A percentile compares a stretch with the other conserved stretches of the same genome.
These are phyloP conservation scores for Trametes pubescens DNA, from an alignment of 1,284 basidiomycete species.

Conservation along the genomic window DNA sequence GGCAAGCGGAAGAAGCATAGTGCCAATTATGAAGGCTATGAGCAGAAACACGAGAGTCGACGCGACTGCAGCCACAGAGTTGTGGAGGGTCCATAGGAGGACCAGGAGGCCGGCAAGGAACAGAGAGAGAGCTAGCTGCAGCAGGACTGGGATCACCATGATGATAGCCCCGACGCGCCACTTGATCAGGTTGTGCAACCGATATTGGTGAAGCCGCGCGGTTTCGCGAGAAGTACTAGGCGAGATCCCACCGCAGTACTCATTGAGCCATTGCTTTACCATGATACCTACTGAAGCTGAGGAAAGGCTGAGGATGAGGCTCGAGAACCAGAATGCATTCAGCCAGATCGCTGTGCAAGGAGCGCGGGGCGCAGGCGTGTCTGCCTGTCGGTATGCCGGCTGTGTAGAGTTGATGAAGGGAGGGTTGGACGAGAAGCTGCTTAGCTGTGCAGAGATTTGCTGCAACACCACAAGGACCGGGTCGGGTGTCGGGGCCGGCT, in stretches of 20 bases:
- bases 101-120: slow-evolving; percentile 30
- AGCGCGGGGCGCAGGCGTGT: background rate
- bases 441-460: slow-evolving; percentile 16
- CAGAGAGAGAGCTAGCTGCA: slow-evolving; percentile 25
- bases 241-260: slow-evolving; percentile 14
- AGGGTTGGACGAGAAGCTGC: slow-evolving; percentile 16
- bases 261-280: slow-evolving; percentile 33
- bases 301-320: slow-evolving; percentile 27
- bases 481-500: slow-evolving; percentile 9
- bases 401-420: slow-evolving; percentile 22
- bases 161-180: slow-evolving; percentile 27
- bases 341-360: slow-evolving; percentile 13
- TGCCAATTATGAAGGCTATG: background rate
- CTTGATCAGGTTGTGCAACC: slow-evolving; percentile 18
- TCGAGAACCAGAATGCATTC: slow-evolving; percentile 30
- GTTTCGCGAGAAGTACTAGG: slow-evolving; percentile 8
- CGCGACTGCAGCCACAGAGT: slow-evolving; percentile 11
- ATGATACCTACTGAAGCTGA: slow-evolving; percentile 24
- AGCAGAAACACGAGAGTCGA: slow-evolving; percentile 1
- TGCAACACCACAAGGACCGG: slow-evolving; percentile 2
- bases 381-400: background rate
- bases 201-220: slow-evolving; percentile 26
- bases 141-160: slow-evolving; percentile 22
- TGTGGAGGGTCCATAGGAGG: slow-evolving; percentile 22
- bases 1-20: too few relatives aligned